Conservation (phyloP, 306 rosid genomes). For the Malus orientalis region DNA sequence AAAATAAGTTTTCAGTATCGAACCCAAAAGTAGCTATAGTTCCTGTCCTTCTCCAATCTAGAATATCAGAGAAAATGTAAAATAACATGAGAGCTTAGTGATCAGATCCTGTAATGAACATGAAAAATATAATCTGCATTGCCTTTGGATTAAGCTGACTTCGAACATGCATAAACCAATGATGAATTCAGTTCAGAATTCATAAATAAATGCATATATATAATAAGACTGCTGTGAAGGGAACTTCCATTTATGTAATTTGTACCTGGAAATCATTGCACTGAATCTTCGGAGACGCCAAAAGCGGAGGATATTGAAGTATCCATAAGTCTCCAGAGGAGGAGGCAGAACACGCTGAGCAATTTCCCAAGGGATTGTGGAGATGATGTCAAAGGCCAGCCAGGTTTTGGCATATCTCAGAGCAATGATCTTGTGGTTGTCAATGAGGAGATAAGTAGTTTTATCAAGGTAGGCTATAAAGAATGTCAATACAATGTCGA, state of each 20-base stretch:
- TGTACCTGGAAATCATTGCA: slow-evolving; percentile 63
- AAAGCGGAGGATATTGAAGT: slow-evolving; percentile 65
- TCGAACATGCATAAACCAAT: background rate
- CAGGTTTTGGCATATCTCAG: slow-evolving; percentile 49
- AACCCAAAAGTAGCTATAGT: slow-evolving; percentile 60
- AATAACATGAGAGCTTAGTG: background rate
- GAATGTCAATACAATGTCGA: slow-evolving; percentile 63
- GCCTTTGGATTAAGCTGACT: background rate
- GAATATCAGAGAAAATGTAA: background rate
- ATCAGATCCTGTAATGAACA: background rate
- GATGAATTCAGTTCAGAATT: background rate
- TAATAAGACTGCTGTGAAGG: background rate
- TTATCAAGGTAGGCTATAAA: slow-evolving; percentile 71
- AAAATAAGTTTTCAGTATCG: slow-evolving; percentile 61
- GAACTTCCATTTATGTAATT: background rate
- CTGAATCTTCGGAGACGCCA: slow-evolving; percentile 84
- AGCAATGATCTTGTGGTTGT: slow-evolving; percentile 39
- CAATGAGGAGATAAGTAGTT: slow-evolving; percentile 42
- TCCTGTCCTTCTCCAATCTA: slow-evolving; percentile 78
- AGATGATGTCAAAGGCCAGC: slow-evolving; percentile 53
- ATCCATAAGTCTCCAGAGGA: slow-evolving; percentile 40
- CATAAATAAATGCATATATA: background rate
- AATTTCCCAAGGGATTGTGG: slow-evolving; percentile 53
- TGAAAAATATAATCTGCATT: background rate
- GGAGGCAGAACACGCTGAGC: slow-evolving; percentile 26